Conservation (phyloP, 1,284 basidiomycete species). For the Ceratobasidium sp. region DNA sequence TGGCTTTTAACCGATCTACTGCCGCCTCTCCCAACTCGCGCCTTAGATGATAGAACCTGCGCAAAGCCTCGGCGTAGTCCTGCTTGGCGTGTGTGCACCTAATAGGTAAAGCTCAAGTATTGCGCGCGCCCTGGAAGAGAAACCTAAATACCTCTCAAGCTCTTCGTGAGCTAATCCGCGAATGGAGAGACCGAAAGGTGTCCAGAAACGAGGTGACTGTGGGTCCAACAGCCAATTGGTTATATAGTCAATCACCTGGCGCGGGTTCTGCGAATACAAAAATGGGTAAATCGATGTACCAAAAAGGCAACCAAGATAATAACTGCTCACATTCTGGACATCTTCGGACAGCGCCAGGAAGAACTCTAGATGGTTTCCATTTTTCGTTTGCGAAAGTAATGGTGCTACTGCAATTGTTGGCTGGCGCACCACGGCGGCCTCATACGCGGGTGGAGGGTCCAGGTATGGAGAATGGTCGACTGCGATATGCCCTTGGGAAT, state of each 20-base stretch:
- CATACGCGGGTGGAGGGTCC: conserved; percentile 16
- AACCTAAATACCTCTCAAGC: not conserved
- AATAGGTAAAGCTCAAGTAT: not conserved
- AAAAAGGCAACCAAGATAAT: not conserved
- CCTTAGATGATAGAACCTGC: not conserved
- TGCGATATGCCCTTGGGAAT: no score
- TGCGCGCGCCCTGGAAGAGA: not conserved
- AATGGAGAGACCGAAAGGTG: conserved; percentile 14
- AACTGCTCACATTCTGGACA: conserved; percentile 1
- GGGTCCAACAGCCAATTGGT: conserved; percentile 21
- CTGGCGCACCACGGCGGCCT: conserved; percentile 1
- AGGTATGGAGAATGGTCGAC: not conserved
- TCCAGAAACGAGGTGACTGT: conserved; percentile 16
- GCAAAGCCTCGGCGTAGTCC: conserved; percentile 19
- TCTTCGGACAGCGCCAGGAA: conserved; percentile 1
- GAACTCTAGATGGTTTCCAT: conserved; percentile 8
- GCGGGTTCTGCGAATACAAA: not conserved
- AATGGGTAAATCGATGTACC: not conserved
- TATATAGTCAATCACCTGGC: conserved; percentile 10
- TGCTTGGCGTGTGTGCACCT: conserved; percentile 12
- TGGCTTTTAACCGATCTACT: conserved; percentile 1
- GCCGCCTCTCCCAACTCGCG: conserved; percentile 17
- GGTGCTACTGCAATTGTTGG: not conserved
- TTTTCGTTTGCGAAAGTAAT: conserved; percentile 1
- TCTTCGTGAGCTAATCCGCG: conserved; percentile 14